Conservation (phyloP, 768 basidiomycete genomes). For the Obba rivulosa region DNA sequence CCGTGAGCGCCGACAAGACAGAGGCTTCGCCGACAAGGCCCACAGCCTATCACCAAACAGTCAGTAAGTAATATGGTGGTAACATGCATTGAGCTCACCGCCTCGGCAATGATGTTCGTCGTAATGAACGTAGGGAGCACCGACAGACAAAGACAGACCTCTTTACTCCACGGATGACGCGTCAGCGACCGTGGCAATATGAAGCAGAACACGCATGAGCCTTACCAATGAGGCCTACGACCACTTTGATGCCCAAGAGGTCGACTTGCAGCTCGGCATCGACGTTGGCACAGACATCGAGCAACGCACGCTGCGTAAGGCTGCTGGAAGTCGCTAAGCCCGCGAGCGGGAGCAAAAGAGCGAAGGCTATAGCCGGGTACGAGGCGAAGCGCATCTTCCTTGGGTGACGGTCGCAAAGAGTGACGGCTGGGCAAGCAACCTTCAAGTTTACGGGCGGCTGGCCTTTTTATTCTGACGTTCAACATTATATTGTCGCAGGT, state of each 20-base stretch:
- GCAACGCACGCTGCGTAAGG: background rate
- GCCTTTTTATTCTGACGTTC: too few relatives aligned
- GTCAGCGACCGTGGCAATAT: too few relatives aligned
- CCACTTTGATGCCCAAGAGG: slow-evolving; percentile 17
- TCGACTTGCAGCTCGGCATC: slow-evolving; percentile 25
- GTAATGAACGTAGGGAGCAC: slow-evolving; percentile 30
- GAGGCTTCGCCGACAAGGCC: slow-evolving; percentile 23
- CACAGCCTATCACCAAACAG: background rate
- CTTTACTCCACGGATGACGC: slow-evolving; percentile 17
- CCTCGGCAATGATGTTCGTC: slow-evolving; percentile 25
- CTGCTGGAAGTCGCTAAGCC: background rate
- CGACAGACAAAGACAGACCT: slow-evolving; percentile 40
- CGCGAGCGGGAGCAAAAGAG: background rate
- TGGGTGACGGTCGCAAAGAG: background rate
- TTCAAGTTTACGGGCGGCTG: background rate
- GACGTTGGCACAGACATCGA: slow-evolving; percentile 38
- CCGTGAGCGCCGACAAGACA: slow-evolving; percentile 27
- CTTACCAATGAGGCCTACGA: slow-evolving; percentile 26
- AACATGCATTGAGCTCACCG: background rate
- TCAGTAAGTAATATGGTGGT: slow-evolving; percentile 17
- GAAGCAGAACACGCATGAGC: slow-evolving; percentile 13
- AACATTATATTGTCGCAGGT: too few relatives aligned
- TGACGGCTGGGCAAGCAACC: background rate
- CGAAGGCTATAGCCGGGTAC: too few relatives aligned
- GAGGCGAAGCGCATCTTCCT: background rate